Evolutionary conservation across 2,329 filamentous ascomycete species (phyloP).

Genomic region (Arthrobotrys musiformis): DNA sequence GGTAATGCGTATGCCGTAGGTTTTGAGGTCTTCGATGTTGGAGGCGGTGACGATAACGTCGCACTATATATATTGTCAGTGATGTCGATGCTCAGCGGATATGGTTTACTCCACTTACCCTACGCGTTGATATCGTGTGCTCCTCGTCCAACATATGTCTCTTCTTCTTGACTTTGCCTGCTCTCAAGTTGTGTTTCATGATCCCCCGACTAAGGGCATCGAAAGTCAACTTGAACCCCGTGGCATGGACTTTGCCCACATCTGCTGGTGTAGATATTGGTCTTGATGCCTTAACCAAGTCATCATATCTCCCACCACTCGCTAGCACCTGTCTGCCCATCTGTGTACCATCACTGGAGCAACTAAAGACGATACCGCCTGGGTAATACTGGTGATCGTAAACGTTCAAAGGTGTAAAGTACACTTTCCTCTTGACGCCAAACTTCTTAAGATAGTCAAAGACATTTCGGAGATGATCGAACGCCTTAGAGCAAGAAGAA

Average conservation of each 20-base stretch:
- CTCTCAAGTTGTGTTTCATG: conserved; percentile 64
- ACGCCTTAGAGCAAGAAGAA: conserved; percentile 64
- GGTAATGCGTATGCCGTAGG: conserved; percentile 72
- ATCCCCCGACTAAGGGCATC: conserved; percentile 78
- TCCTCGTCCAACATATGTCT: conserved; percentile 68
- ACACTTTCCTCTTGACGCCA: conserved; percentile 79
- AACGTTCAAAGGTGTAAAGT: conserved; percentile 84
- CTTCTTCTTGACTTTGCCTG: conserved; percentile 50
- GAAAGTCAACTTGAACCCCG: conserved; percentile 91
- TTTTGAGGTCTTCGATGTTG: conserved; percentile 78
- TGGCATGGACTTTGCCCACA: conserved; percentile 78
- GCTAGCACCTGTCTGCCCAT: conserved; percentile 80
- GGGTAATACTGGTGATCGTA: conserved; percentile 91
- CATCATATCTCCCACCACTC: conserved; percentile 92
- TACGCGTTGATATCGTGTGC: conserved; percentile 71
- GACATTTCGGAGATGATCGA: conserved; percentile 83
- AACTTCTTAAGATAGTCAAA: conserved; percentile 80
- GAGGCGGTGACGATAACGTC: conserved; percentile 92
- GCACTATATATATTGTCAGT: conserved; percentile 65
- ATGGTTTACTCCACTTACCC: conserved; percentile 60
- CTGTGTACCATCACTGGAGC: conserved; percentile 84
- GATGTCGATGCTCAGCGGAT: neutral
- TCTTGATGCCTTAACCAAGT: conserved; percentile 83
- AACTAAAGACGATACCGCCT: conserved; percentile 88
- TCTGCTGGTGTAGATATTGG: conserved; percentile 69